phyloP scores from a whole-genome alignment of 2,329 filamentous ascomycete genomes.

The Beauveria rudraprayagi region DNA sequence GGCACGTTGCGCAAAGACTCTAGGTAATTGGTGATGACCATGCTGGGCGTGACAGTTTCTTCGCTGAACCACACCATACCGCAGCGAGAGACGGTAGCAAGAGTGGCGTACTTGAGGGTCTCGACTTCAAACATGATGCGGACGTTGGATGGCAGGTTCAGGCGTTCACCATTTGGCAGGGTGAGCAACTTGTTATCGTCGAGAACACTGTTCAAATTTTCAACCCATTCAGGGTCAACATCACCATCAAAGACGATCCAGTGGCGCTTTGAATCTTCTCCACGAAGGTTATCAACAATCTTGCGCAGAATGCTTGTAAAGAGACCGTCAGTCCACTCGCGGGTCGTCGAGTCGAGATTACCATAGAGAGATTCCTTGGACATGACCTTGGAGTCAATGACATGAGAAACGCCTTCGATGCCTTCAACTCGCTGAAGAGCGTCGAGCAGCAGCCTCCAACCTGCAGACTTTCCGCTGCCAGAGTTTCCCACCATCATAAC shows the following conservation, averaged over 20 bases:
- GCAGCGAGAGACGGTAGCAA: conserved; percentile 98
- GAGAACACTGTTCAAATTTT: conserved; percentile 98
- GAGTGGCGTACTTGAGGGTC: conserved; percentile 90
- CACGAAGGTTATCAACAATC: conserved; percentile 96
- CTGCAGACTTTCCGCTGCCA: conserved; percentile 91
- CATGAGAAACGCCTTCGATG: conserved; percentile 88
- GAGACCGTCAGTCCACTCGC: conserved; percentile 97
- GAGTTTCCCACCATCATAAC: conserved; percentile 99
- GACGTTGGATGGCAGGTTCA: conserved; percentile 88
- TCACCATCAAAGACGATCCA: conserved; percentile 99
- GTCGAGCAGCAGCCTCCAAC: conserved; percentile 87
- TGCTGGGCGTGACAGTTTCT: conserved; percentile 84
- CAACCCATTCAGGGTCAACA: conserved; percentile 98
- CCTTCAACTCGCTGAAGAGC: conserved; percentile 86
- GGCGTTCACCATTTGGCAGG: conserved; percentile 92
- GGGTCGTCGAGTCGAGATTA: conserved; percentile 88
- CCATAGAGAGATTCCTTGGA: conserved; percentile 97
- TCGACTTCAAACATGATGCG: conserved; percentile 99
- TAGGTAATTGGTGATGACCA: conserved; percentile 91
- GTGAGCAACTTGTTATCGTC: conserved; percentile 99
- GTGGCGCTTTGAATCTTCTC: conserved; percentile 91
- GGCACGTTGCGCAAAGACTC: conserved; percentile 71
- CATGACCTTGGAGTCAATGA: conserved; percentile 99
- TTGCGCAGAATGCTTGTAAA: conserved; percentile 97
- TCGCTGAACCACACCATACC: conserved; percentile 99